Conservation (phyloP, 208 protist genomes). For the Novymonas esmeraldas region DNA sequence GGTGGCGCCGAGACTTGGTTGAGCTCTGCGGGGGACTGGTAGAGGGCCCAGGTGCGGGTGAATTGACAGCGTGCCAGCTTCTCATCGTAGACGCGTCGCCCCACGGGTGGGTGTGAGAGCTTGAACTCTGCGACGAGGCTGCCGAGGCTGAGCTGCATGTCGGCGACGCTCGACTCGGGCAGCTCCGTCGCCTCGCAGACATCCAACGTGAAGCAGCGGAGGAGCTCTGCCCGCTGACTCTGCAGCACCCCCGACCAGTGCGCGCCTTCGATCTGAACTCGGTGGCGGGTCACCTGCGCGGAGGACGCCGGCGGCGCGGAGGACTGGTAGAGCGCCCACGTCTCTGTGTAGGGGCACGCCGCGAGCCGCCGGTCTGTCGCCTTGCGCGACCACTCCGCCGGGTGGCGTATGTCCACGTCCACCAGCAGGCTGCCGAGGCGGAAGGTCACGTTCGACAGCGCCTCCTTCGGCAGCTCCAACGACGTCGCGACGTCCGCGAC, state of each 20-base stretch:
- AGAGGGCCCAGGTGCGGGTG: conserved; percentile 16
- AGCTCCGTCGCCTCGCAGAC: conserved; percentile 27
- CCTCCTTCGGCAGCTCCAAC: conserved; percentile 1
- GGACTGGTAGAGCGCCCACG: conserved; percentile 37
- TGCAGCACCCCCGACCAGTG: conserved; percentile 40
- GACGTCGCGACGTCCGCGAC: conserved; percentile 17
- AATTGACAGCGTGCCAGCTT: conserved; percentile 8
- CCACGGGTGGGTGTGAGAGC: conserved; percentile 15
- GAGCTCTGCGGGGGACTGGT: background rate
- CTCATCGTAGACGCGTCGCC: conserved; percentile 1
- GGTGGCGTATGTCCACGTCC: conserved; percentile 33
- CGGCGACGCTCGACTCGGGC: background rate
- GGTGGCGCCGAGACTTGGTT: background rate
- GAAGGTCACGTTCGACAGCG: conserved; percentile 22
- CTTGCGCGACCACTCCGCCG: background rate
- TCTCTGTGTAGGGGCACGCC: conserved; percentile 16
- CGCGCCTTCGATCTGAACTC: conserved; percentile 45
- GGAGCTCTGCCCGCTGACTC: conserved; percentile 24
- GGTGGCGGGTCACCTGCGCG: conserved; percentile 34
- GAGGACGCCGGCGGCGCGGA: background rate
- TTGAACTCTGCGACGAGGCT: conserved; percentile 42
- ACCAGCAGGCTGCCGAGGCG: conserved; percentile 27
- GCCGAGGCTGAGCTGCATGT: conserved; percentile 28
- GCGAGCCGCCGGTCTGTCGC: conserved; percentile 17
- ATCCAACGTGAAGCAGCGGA: conserved; percentile 32